Percentiles rank a stretch among this genome's conserved stretches.
phyloP scores from a whole-genome alignment of 345 rosid genomes.

The Eucalyptus tenuipes region DNA sequence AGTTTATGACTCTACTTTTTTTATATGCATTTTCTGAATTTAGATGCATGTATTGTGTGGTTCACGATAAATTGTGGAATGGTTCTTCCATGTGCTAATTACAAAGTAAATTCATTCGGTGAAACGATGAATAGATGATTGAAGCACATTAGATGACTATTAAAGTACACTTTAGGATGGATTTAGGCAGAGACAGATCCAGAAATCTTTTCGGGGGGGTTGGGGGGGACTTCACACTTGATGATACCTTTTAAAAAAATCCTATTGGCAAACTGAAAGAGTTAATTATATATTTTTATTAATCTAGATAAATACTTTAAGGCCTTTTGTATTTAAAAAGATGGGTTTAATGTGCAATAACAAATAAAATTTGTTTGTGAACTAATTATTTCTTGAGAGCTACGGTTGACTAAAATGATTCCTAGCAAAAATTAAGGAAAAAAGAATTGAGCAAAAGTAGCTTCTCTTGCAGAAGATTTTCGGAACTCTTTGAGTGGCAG shows the following conservation, averaged over 20 bases:
- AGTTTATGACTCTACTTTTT: no score
- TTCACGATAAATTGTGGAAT: not conserved
- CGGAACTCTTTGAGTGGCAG: not conserved
- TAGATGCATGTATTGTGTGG: not conserved
- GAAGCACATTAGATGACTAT: not conserved
- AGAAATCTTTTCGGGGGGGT: not conserved
- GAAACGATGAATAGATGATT: not conserved
- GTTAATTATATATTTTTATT: not conserved
- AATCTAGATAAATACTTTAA: not conserved
- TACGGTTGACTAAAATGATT: not conserved
- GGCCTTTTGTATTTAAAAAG: not conserved
- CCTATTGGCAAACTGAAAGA: not conserved
- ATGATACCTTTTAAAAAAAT: not conserved
- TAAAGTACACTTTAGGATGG: not conserved
- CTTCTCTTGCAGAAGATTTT: not conserved
- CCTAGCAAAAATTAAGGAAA: not conserved
- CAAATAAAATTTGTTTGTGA: not conserved
- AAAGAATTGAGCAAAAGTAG: not conserved
- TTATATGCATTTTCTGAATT: not conserved
- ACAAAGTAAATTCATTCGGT: not conserved
- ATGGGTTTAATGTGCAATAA: not conserved
- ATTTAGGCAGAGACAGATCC: not conserved
- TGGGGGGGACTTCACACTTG: not conserved
- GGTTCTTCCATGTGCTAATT: not conserved
- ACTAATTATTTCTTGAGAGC: not conserved